Conservation (phyloP, 768 basidiomycete species). For the Boletales sp. region DNA sequence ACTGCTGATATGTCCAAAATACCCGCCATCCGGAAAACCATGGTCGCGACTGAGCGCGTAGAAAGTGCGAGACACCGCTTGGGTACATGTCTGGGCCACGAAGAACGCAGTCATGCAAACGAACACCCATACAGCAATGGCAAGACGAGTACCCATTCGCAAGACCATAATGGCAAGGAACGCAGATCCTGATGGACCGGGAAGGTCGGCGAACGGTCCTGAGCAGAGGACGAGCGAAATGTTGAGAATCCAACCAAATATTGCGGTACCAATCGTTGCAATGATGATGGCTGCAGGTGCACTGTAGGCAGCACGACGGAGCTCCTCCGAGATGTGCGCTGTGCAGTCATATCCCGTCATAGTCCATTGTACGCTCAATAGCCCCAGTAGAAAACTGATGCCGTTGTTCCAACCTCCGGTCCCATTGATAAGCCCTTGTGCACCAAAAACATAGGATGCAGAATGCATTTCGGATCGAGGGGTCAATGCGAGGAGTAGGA, state of each 20-base stretch:
- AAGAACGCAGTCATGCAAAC: slow-evolving; percentile 64
- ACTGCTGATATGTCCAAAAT: slow-evolving; percentile 47
- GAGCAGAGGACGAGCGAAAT: slow-evolving; percentile 60
- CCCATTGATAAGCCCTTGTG: slow-evolving; percentile 36
- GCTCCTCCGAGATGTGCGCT: slow-evolving; percentile 39
- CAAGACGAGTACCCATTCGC: slow-evolving; percentile 48
- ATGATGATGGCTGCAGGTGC: slow-evolving; percentile 43
- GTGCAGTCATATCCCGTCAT: slow-evolving; percentile 35
- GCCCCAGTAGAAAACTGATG: slow-evolving; percentile 42
- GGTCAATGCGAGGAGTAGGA: slow-evolving; percentile 42
- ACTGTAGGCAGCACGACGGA: slow-evolving; percentile 49
- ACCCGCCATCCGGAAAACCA: slow-evolving; percentile 54
- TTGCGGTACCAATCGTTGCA: slow-evolving; percentile 43
- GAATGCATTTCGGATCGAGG: slow-evolving; percentile 53
- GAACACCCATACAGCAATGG: slow-evolving; percentile 54
- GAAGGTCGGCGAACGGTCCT: slow-evolving; percentile 45
- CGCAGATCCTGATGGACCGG: slow-evolving; percentile 50
- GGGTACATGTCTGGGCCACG: slow-evolving; percentile 47
- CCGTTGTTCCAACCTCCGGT: slow-evolving; percentile 42
- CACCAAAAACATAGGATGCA: slow-evolving; percentile 54
- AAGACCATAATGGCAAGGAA: slow-evolving; percentile 56
- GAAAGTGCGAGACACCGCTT: slow-evolving; percentile 56
- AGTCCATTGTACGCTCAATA: slow-evolving; percentile 48
- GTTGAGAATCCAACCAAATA: slow-evolving; percentile 65
- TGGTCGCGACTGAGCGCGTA: slow-evolving; percentile 57